Evolutionary conservation across 2,329 filamentous ascomycete species (phyloP).

Genomic region (Lachnellula suecica): DNA sequence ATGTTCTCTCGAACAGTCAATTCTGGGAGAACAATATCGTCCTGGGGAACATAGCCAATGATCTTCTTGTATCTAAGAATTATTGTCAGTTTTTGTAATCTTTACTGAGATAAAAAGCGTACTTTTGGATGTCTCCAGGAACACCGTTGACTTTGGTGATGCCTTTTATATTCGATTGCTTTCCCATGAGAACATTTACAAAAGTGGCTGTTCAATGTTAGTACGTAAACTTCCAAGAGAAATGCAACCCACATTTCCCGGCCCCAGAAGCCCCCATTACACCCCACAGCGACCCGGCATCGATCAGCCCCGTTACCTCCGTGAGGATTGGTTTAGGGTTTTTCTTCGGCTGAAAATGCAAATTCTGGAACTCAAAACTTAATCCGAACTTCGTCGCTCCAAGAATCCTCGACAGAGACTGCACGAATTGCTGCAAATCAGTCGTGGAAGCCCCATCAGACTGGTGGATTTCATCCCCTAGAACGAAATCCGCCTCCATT

Average conservation of each 20-base stretch:
- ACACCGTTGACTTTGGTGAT: slow-evolving; percentile 48
- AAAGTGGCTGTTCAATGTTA: slow-evolving; percentile 43
- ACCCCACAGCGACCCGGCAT: slow-evolving; percentile 53
- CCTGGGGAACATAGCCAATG: slow-evolving; percentile 62
- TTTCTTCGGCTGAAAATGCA: slow-evolving; percentile 46
- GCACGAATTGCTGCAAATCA: slow-evolving; percentile 49
- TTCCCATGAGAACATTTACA: slow-evolving; percentile 61
- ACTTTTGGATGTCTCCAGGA: slow-evolving; percentile 30
- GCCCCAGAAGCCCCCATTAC: slow-evolving; percentile 62
- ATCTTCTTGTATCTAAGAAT: slow-evolving; percentile 52
- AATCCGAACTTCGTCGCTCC: slow-evolving; percentile 51
- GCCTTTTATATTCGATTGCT: slow-evolving; percentile 50
- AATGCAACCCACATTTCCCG: slow-evolving; percentile 43
- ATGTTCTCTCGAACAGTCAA: slow-evolving; percentile 63
- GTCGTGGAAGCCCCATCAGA: slow-evolving; percentile 27
- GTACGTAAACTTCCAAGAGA: background rate
- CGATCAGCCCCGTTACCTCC: slow-evolving; percentile 53
- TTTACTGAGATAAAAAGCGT: background rate
- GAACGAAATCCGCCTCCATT: slow-evolving; percentile 13
- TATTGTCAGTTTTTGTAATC: background rate
- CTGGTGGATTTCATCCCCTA: slow-evolving; percentile 13
- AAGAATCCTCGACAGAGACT: slow-evolving; percentile 51
- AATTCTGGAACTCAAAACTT: slow-evolving; percentile 50
- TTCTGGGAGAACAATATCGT: slow-evolving; percentile 59
- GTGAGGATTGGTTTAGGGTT: slow-evolving; percentile 45